phyloP scores from a whole-genome alignment of 2,329 filamentous ascomycete genomes.

The Niveomyces coronatus region DNA sequence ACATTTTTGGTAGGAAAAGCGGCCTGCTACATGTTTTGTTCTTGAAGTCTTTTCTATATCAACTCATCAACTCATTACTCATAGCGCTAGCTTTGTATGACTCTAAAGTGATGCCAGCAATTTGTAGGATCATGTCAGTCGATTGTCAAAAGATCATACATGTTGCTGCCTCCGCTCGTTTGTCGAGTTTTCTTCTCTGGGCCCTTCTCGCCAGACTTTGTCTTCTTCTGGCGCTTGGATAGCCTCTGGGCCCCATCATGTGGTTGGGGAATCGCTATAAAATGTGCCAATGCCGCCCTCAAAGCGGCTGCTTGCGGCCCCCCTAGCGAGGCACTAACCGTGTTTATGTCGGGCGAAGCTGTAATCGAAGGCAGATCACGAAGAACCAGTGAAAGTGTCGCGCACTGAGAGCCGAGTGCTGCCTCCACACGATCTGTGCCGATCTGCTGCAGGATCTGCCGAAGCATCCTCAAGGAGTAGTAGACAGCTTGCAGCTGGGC shows the following conservation, averaged over 20 bases:
- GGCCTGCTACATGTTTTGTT: too few relatives aligned
- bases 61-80: too few relatives aligned
- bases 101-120: too few relatives aligned
- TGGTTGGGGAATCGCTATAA: slow-evolving; percentile 12
- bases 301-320: neutral
- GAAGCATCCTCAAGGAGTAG: slow-evolving; percentile 28
- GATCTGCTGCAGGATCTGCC: slow-evolving; percentile 23
- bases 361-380: slow-evolving; percentile 17
- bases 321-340: slow-evolving; percentile 4
- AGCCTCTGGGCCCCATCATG: neutral
- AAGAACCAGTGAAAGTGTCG: slow-evolving; percentile 12
- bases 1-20: too few relatives aligned
- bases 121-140: too few relatives aligned
- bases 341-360: slow-evolving; percentile 16
- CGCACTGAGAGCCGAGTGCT: slow-evolving; percentile 4
- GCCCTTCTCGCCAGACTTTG: neutral
- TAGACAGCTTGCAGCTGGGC: slow-evolving; percentile 48
- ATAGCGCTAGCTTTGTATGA: too few relatives aligned
- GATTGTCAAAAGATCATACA: slow-evolving; percentile 3
- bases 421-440: slow-evolving; percentile 1
- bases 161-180: neutral
- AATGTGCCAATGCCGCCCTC: neutral
- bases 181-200: neutral
- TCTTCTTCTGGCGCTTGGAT: neutral
- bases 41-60: too few relatives aligned